phyloP scores from a whole-genome alignment of 345 rosid species.

The Physaria fendleri region DNA sequence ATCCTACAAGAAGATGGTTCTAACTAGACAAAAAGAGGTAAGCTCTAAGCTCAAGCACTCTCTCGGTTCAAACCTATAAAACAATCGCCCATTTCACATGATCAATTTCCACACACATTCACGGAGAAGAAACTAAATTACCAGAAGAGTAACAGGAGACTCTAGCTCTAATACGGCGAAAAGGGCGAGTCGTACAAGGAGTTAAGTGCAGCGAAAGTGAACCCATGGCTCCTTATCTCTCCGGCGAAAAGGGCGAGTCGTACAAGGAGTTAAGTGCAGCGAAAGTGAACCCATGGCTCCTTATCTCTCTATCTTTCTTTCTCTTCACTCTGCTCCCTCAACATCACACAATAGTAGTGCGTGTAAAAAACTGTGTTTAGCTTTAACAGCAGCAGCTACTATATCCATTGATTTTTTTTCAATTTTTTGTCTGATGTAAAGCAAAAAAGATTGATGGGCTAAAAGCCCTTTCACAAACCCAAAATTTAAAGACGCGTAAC shows the following conservation, averaged over 20 bases:
- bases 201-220: constrained; percentile 30
- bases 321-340: constrained; percentile 11
- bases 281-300: constrained; percentile 24
- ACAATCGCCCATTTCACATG: background rate
- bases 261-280: constrained; percentile 36
- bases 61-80: background rate
- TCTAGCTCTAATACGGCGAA: constrained; percentile 34
- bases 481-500: constrained; percentile 20
- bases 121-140: constrained; percentile 2
- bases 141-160: constrained; percentile 50
- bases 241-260: constrained; percentile 35
- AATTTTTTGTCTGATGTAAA: background rate
- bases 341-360: background rate
- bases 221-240: constrained; percentile 26
- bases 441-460: background rate
- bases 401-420: background rate
- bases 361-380: background rate
- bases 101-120: background rate
- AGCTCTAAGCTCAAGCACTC: background rate
- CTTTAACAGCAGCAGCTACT: background rate
- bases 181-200: constrained; percentile 35
- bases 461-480: background rate
- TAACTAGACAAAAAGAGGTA: background rate
- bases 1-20: background rate
- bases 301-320: constrained; percentile 21